phyloP scores from a whole-genome alignment of 768 basidiomycete species.

The Obba rivulosa region DNA sequence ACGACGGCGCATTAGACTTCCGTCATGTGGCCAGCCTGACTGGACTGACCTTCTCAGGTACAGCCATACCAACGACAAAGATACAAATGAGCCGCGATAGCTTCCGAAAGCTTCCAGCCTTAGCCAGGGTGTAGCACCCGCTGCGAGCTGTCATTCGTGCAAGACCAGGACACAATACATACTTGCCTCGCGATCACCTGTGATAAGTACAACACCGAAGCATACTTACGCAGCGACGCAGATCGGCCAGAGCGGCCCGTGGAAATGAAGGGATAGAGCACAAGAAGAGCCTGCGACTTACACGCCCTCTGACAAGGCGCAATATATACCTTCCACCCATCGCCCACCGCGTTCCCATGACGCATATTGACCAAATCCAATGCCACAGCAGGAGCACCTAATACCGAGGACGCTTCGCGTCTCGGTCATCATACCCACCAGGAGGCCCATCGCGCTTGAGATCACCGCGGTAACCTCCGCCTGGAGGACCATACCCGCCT shows the following conservation, averaged over 20 bases:
- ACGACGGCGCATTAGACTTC: too few relatives aligned
- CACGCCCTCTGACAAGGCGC: not conserved
- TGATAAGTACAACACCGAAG: not conserved
- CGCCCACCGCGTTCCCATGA: not conserved
- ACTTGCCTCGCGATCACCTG: conserved; percentile 10
- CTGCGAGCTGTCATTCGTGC: too few relatives aligned
- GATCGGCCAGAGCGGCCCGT: not conserved
- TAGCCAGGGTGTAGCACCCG: too few relatives aligned
- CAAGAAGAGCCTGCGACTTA: conserved; percentile 1
- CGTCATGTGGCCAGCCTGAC: too few relatives aligned
- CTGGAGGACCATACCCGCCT: conserved; percentile 32
- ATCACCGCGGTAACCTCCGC: conserved; percentile 59
- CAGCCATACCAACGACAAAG: too few relatives aligned
- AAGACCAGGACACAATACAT: conserved; percentile 1
- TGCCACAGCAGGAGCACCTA: conserved; percentile 23
- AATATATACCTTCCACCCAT: not conserved
- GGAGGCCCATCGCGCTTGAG: conserved; percentile 74
- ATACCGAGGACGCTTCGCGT: conserved; percentile 76
- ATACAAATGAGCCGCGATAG: too few relatives aligned
- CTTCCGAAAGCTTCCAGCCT: too few relatives aligned
- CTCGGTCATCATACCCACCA: conserved; percentile 78
- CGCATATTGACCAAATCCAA: too few relatives aligned
- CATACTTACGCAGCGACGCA: conserved; percentile 7
- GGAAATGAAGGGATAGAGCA: not conserved
- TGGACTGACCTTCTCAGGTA: too few relatives aligned